Conservation (phyloP, 2,329 filamentous ascomycete species). For the Alternaria hordeiaustralica region DNA sequence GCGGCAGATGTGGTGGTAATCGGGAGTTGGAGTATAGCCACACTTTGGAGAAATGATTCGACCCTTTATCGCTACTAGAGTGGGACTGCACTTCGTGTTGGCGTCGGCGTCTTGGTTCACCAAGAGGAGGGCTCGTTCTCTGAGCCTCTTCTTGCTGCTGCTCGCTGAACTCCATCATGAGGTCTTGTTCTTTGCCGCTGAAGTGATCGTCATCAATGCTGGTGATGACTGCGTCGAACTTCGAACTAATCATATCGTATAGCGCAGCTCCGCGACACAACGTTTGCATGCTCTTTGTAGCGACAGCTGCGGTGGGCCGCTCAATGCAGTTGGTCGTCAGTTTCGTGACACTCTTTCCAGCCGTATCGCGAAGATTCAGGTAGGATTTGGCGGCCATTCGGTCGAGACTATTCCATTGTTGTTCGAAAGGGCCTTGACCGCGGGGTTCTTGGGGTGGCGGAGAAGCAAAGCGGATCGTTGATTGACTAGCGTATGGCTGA, state of each 20-base stretch:
- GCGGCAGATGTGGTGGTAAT: slow-evolving; percentile 70
- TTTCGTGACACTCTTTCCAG: slow-evolving; percentile 33
- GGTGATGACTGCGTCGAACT: slow-evolving; percentile 73
- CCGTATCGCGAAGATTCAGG: slow-evolving; percentile 34
- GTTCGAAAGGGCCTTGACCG: slow-evolving; percentile 30
- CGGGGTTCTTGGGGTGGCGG: slow-evolving; percentile 23
- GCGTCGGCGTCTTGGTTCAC: slow-evolving; percentile 16
- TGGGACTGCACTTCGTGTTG: slow-evolving; percentile 23
- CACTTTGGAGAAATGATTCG: slow-evolving; percentile 70
- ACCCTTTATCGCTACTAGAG: slow-evolving; percentile 27
- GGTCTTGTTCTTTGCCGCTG: slow-evolving; percentile 60
- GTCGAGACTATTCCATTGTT: slow-evolving; percentile 40
- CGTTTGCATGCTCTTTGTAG: slow-evolving; percentile 45
- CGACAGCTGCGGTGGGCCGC: slow-evolving; percentile 35
- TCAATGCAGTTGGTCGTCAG: slow-evolving; percentile 40
- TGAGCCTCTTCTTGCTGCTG: slow-evolving; percentile 20
- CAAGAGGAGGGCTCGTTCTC: slow-evolving; percentile 23
- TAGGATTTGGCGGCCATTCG: slow-evolving; percentile 40
- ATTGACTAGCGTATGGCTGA: slow-evolving; percentile 27
- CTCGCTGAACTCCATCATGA: slow-evolving; percentile 45
- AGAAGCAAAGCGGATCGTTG: slow-evolving; percentile 28
- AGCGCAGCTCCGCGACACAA: slow-evolving; percentile 53
- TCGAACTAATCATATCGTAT: slow-evolving; percentile 66
- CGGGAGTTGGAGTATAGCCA: slow-evolving; percentile 80
- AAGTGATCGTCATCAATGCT: slow-evolving; percentile 71